Evolutionary conservation across 495 filamentous ascomycete genomes (phyloP).

Genomic region (Sabuloglossum arenarium): DNA sequence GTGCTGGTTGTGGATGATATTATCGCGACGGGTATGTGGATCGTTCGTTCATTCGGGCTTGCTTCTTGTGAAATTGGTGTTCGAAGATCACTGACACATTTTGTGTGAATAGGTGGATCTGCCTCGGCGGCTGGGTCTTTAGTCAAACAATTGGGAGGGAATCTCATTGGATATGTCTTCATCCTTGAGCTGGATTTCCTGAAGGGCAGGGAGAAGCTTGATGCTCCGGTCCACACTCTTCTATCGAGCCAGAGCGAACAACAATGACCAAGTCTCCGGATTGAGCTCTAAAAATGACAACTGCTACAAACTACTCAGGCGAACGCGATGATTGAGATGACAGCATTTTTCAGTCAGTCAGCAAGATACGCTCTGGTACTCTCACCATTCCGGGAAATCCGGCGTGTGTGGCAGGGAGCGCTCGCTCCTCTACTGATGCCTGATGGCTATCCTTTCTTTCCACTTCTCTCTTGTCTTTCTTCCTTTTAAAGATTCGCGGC

Average conservation of each 20-base stretch:
- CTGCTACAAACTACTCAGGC: too few species aligned
- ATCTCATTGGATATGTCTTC: constrained; percentile 74
- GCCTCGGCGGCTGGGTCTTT: constrained; percentile 73
- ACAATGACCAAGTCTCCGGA: too few species aligned
- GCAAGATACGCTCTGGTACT: too few species aligned
- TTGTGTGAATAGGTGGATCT: constrained; percentile 47
- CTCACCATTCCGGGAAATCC: too few species aligned
- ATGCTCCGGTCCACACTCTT: constrained; percentile 68
- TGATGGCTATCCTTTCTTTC: too few species aligned
- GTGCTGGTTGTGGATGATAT: constrained; percentile 93
- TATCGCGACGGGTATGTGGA: constrained; percentile 75
- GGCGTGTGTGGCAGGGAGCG: too few species aligned
- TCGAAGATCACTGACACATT: background rate
- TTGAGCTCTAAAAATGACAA: too few species aligned
- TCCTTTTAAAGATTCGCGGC: too few species aligned
- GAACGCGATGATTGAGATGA: too few species aligned
- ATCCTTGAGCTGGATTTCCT: constrained; percentile 92
- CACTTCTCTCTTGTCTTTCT: too few species aligned
- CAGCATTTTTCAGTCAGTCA: too few species aligned
- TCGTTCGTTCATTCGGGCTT: background rate
- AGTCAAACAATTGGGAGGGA: constrained; percentile 67
- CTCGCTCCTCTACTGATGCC: too few species aligned
- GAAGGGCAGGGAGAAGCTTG: constrained; percentile 75
- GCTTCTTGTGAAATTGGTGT: background rate
- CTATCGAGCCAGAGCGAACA: constrained; percentile 33